Evolutionary conservation across 2,329 filamentous ascomycete genomes (phyloP).

Genomic region (Sporothrix globosa): DNA sequence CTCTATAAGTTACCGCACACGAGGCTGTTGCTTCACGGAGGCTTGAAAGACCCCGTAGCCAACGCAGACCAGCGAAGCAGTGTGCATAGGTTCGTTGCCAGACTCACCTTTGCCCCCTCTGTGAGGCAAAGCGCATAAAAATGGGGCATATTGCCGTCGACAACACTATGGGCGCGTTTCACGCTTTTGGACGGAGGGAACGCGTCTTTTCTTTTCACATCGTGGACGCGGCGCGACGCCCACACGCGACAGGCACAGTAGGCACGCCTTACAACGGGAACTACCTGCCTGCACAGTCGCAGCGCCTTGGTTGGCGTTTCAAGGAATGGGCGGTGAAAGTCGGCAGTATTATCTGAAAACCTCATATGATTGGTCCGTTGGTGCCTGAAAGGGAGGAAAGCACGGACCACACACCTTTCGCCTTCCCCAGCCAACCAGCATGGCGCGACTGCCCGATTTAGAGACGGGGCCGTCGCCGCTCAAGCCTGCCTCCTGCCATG

Average conservation of each 20-base stretch:
- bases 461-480: slow-evolving; percentile 15
- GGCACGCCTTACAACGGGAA: background rate
- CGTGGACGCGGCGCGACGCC: slow-evolving; percentile 13
- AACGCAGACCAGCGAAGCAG: background rate
- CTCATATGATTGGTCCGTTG: slow-evolving; percentile 9
- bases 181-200: background rate
- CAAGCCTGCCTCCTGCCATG: background rate
- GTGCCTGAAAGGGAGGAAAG: background rate
- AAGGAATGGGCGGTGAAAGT: background rate
- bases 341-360: background rate
- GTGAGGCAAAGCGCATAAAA: background rate
- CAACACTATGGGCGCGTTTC: slow-evolving; percentile 10
- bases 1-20: background rate
- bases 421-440: slow-evolving; percentile 27
- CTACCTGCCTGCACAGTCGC: background rate
- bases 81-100: background rate
- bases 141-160: background rate
- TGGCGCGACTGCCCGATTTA: slow-evolving; percentile 19
- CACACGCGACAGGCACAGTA: background rate
- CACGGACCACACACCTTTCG: slow-evolving; percentile 17
- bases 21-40: background rate
- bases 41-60: background rate
- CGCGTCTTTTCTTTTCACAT: slow-evolving; percentile 3
- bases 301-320: background rate
- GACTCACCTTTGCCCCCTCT: background rate